Base-by-base conservation (phyloP, 2,329 filamentous ascomycete species). In the Metarhizium anisopliae region DNA sequence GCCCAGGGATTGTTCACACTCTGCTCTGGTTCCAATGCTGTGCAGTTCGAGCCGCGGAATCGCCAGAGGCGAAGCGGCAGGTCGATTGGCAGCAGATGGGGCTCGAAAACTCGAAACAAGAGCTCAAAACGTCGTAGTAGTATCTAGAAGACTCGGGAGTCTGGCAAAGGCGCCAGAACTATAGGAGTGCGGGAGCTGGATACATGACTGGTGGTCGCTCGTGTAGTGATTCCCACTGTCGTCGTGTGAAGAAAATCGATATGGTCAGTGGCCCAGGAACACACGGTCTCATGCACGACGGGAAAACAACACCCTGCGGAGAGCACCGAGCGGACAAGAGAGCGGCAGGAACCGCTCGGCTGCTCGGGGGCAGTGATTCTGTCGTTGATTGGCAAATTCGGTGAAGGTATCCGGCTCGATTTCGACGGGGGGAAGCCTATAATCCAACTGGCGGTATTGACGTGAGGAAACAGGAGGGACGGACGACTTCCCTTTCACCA, bases 101-200 rank as follows among this genome's bases (percentile, higher is more conserved):
- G 47, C 51, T 30, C 51, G 36, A 20, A 47, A 38, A 36, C 51
- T 30, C 51, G 36, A 20, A 47, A 38, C 30, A 45, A 20, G 30
- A 8, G 20, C 14, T 32, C 14, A 47, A 50, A 56, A 51, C 36
- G 51, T 40, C 38, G 32, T 38, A 30, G 38, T 52, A 11, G 20
- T 42, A 47, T 52, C 25, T 14, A 58, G 54, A 61, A 65, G 66
- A 67, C 65, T 63, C 62, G 62, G 52, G 64, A 66, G 68, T 73
- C 73, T 71, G 74, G 75, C 74, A 69, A 68, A 66, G 66, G 62
- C 67, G 74, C 75, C 75, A 75, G 71, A 71, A 74, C 75, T 77
- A 78, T 64, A 75, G 68, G 64, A 65, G 65, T 65, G 67, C 68
- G 67, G 68, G 65, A 68, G 65, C 66, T 66, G 68, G 64, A 76